These are phyloP conservation scores for Hypoxylon fuscum DNA, from an alignment of 495 filamentous ascomycete genomes.

Conservation along the genomic window DNA sequence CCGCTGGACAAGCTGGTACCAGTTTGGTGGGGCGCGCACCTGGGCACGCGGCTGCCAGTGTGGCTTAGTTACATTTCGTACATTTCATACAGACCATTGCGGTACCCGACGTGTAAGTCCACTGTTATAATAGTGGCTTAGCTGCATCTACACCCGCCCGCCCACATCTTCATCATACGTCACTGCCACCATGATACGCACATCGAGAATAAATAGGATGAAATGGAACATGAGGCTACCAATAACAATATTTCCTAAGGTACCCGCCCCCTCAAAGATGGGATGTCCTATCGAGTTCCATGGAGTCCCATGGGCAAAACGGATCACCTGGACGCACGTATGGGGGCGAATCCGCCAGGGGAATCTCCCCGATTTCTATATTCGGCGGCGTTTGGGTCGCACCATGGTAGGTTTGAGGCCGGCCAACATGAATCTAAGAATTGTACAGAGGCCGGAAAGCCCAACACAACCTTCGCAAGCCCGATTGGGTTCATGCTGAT, in stretches of 20 bases:
- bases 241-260: constrained; percentile 14
- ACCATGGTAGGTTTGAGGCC: constrained; percentile 22
- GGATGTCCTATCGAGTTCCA: constrained; percentile 3
- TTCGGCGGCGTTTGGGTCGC: constrained; percentile 19
- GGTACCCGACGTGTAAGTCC: constrained; percentile 2
- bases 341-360: constrained; percentile 15
- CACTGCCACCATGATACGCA: constrained; percentile 9
- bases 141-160: constrained; percentile 27
- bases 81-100: too few relatives aligned
- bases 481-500: constrained; percentile 19
- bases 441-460: constrained; percentile 21
- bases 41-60: constrained; percentile 24
- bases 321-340: constrained; percentile 27
- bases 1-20: constrained; percentile 28
- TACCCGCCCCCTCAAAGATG: constrained; percentile 4
- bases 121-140: constrained; percentile 29
- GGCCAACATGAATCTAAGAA: constrained; percentile 26
- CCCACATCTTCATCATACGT: constrained; percentile 14
- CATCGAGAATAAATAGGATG: constrained; percentile 2
- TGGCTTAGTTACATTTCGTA: constrained; percentile 32
- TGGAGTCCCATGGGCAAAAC: too few relatives aligned
- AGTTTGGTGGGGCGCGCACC: constrained; percentile 15
- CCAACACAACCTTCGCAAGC: constrained; percentile 3
- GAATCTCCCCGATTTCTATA: neutral
- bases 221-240: constrained; percentile 32